Evolutionary conservation across 192 early-diverging fungal species (phyloP).

Genomic region (Funneliformis geosporum): DNA sequence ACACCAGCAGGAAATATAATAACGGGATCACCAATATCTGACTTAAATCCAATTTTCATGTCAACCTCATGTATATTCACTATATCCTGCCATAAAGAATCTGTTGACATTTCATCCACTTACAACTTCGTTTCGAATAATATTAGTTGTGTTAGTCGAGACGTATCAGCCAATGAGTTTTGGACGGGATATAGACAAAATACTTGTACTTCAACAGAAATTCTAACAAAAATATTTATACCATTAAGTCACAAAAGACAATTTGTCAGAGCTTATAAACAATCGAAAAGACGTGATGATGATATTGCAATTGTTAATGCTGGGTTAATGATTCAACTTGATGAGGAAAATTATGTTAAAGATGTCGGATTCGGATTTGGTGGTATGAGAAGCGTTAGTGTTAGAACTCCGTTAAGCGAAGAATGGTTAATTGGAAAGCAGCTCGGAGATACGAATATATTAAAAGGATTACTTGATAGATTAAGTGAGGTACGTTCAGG

Average conservation of each 20-base stretch:
- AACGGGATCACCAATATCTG: conserved; percentile 88
- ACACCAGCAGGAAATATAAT: conserved; percentile 84
- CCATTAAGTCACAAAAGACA: conserved; percentile 62
- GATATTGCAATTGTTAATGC: conserved; percentile 89
- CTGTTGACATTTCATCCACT: conserved; percentile 27
- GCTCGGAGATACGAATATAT: conserved; percentile 56
- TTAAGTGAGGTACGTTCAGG: conserved; percentile 37
- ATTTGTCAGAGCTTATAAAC: conserved; percentile 77
- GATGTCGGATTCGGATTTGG: conserved; percentile 74
- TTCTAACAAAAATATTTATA: conserved; percentile 66
- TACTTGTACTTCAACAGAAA: conserved; percentile 59
- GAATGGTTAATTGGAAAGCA: conserved; percentile 48
- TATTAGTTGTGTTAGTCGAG: conserved; percentile 33
- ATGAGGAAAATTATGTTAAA: conserved; percentile 46
- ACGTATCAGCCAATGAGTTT: conserved; percentile 68
- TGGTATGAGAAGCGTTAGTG: conserved; percentile 72
- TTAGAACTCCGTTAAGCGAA: conserved; percentile 55
- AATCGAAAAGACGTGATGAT: conserved; percentile 85
- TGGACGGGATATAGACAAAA: conserved; percentile 85
- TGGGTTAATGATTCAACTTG: conserved; percentile 61
- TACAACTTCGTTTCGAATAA: too few species aligned
- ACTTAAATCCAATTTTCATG: conserved; percentile 84
- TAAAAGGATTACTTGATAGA: conserved; percentile 46
- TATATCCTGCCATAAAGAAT: conserved; percentile 33
- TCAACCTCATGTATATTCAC: conserved; percentile 61